Base-by-base conservation (phyloP, 495 filamentous ascomycete species). In the Physcia stellaris region DNA sequence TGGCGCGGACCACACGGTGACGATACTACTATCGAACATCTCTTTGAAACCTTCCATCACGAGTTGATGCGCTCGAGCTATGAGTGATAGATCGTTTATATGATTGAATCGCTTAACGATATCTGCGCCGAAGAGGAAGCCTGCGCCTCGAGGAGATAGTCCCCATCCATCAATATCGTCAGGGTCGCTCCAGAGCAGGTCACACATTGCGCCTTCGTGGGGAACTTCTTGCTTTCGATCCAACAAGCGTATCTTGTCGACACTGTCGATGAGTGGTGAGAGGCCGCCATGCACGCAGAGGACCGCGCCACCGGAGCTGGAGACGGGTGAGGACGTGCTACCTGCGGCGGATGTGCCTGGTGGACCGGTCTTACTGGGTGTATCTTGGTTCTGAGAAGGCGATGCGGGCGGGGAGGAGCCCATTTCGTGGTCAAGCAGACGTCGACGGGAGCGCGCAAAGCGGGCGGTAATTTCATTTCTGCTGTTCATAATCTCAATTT, bases 21-120 rank as follows among this genome's bases (percentile, higher is more conserved):
- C 90, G 41, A 98, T 94, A 17, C 73, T 81, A 12, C 71, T 75
- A 47, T 96, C 88, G 49, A 95, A 95, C 88, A 95, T 95, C 63
- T 95, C 90, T 58, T 96, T 96, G 60, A 94, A 96, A 6, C 90
- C 90, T 57, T 98, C 90, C 90, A 96, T 98, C 24, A 98, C 90
- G 18, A 98, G 75, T 60, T 98, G 90, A 54, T 98, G 90, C 13
- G 90, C 90, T 39, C 90, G 76, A 34, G 90, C 90, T 34, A 98
- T 87, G 28, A 98, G 67, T 3, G 77, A 83, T 6, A 98, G 68
- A 54, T 93, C 84, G 55, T 98, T 98, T 13, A 72, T 68, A 56
- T 94, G 79, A 56, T 96, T 98, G 64, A 98, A 98, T 40, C 75
- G 70, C 53, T 88, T 94, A 42, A 96, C 90, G 41, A 96, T 95